These are phyloP conservation scores for Triangularia verruculosa DNA, from an alignment of 2,329 filamentous ascomycete species.

Conservation along the genomic window DNA sequence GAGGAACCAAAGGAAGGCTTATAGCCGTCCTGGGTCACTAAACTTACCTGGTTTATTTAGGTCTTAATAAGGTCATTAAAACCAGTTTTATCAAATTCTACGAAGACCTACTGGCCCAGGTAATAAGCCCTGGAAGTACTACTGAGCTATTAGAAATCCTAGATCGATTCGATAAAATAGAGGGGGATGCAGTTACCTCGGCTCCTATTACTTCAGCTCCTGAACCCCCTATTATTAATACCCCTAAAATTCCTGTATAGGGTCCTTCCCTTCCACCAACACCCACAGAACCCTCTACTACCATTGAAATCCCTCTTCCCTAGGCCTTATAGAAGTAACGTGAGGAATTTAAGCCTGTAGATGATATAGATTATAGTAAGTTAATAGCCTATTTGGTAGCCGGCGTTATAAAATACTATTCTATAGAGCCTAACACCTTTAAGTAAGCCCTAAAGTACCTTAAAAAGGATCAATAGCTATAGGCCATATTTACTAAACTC, in stretches of 20 bases:
- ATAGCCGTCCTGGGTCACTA: neutral
- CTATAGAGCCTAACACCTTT: neutral
- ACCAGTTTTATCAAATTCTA: neutral
- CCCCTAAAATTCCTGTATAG: neutral
- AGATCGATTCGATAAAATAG: neutral
- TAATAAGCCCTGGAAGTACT: neutral
- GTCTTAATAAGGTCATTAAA: neutral
- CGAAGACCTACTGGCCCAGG: neutral
- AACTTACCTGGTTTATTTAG: neutral
- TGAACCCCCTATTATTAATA: too few species aligned
- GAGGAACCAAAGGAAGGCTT: neutral
- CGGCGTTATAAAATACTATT: neutral
- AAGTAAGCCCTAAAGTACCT: neutral
- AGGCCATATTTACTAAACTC: neutral
- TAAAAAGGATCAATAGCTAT: neutral
- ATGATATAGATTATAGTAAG: neutral
- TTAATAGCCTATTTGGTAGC: neutral
- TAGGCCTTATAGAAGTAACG: neutral
- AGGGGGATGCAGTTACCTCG: neutral
- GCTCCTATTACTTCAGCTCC: too few species aligned
- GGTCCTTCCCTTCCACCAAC: neutral
- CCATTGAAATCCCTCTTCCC: neutral
- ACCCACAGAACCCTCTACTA: neutral
- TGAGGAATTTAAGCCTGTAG: neutral
- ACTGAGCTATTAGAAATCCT: neutral